Percentiles rank a stretch among this genome's conserved stretches.
Evolutionary conservation across 1,139 yeast genomes (phyloP).

Genomic region (Protomyces gravidus): DNA sequence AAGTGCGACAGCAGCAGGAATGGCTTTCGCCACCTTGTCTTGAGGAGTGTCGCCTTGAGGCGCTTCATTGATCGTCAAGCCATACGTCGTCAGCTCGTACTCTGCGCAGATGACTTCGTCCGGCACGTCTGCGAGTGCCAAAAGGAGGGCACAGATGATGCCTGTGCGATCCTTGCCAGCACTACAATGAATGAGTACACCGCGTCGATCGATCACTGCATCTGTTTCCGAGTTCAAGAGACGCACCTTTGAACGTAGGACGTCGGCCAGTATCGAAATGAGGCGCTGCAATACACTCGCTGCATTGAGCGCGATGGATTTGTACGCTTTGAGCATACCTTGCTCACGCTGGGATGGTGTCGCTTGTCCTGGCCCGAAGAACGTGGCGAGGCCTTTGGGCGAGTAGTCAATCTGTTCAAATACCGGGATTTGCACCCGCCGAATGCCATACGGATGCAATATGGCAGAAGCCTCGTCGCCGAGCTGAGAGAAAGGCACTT

Average conservation of each 20-base stretch:
- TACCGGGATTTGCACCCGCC: slow-evolving; percentile 56
- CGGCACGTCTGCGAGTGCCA: slow-evolving; percentile 63
- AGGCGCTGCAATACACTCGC: slow-evolving; percentile 8
- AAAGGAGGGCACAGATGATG: slow-evolving; percentile 60
- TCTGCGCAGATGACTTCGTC: slow-evolving; percentile 62
- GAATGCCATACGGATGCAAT: not conserved
- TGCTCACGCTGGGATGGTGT: slow-evolving; percentile 48
- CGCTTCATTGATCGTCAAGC: slow-evolving; percentile 42
- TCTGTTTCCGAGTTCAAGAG: not conserved
- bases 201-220: not conserved
- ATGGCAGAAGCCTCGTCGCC: not conserved
- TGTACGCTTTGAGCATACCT: slow-evolving; percentile 61
- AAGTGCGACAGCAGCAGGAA: slow-evolving; percentile 4
- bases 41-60: slow-evolving; percentile 28
- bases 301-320: slow-evolving; percentile 26
- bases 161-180: slow-evolving; percentile 91
- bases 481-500: not conserved
- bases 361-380: slow-evolving; percentile 42
- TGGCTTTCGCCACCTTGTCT: slow-evolving; percentile 32
- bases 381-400: slow-evolving; percentile 59
- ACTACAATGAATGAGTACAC: slow-evolving; percentile 18
- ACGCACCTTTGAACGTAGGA: not conserved
- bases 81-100: slow-evolving; percentile 67
- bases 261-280: not conserved
- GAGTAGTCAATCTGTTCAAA: slow-evolving; percentile 56